Evolutionary conservation across 1,139 yeast genomes (phyloP).

Genomic region (Citeromyces hawaiiensis): DNA sequence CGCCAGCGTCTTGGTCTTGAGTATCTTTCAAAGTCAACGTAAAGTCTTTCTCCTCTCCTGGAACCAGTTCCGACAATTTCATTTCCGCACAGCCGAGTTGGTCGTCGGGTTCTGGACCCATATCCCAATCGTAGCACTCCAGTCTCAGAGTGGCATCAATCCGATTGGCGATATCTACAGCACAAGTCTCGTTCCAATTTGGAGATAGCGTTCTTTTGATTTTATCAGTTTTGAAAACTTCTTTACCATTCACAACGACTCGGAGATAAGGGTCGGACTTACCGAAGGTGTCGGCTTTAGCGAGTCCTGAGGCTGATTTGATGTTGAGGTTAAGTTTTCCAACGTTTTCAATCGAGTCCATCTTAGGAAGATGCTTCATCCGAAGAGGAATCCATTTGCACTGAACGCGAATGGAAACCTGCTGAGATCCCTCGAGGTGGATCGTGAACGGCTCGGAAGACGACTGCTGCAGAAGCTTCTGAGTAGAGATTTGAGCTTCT

Average conservation of each 20-base stretch:
- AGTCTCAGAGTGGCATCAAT: slow-evolving; percentile 45
- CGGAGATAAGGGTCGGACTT: slow-evolving; percentile 85
- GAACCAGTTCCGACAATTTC: slow-evolving; percentile 45
- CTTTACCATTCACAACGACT: slow-evolving; percentile 49
- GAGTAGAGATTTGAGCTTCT: slow-evolving; percentile 54
- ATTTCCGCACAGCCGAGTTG: slow-evolving; percentile 56
- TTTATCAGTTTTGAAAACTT: slow-evolving; percentile 62
- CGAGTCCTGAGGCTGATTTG: slow-evolving; percentile 53
- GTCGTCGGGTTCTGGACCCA: slow-evolving; percentile 79
- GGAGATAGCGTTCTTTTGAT: slow-evolving; percentile 83
- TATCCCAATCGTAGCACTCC: slow-evolving; percentile 78
- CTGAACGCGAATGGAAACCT: slow-evolving; percentile 32
- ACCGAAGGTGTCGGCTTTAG: slow-evolving; percentile 81
- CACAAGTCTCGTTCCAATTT: slow-evolving; percentile 50
- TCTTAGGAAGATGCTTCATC: slow-evolving; percentile 47
- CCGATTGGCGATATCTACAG: slow-evolving; percentile 42
- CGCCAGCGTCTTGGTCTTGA: slow-evolving; percentile 51
- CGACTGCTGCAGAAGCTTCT: slow-evolving; percentile 52
- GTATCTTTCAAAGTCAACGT: slow-evolving; percentile 43
- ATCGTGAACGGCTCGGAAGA: slow-evolving; percentile 47
- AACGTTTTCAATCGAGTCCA: slow-evolving; percentile 62
- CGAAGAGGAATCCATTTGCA: slow-evolving; percentile 72
- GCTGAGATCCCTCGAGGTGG: slow-evolving; percentile 32
- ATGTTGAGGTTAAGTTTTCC: slow-evolving; percentile 62
- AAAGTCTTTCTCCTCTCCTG: slow-evolving; percentile 32